Percentiles rank a stretch among this genome's conserved stretches.
phyloP scores from a whole-genome alignment of 2,329 filamentous ascomycete genomes.

The Aureobasidium sp. region DNA sequence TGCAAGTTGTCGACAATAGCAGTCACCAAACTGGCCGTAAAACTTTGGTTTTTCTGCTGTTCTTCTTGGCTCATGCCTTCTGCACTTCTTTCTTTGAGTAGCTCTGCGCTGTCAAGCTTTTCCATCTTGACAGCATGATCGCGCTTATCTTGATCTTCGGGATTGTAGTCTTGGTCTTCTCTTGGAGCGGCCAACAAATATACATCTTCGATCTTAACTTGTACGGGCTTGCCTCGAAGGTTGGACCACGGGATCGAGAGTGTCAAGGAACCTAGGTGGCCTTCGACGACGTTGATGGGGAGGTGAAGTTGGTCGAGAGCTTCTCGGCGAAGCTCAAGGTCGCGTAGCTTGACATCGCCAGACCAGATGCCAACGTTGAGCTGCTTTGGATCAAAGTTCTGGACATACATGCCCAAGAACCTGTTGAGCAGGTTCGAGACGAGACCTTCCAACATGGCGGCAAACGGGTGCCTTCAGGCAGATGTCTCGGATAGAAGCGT shows the following conservation, averaged over 20 bases:
- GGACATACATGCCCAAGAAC: conserved; percentile 99
- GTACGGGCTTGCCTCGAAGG: conserved; percentile 85
- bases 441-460: conserved; percentile 89
- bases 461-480: conserved; percentile 58
- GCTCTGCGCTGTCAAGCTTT: conserved; percentile 91
- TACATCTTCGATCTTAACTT: conserved; percentile 93
- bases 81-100: conserved; percentile 85
- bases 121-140: conserved; percentile 96
- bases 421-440: conserved; percentile 96
- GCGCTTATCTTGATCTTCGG: conserved; percentile 82
- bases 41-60: conserved; percentile 95
- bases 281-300: conserved; percentile 92
- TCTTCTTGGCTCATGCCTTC: conserved; percentile 93
- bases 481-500: conserved; percentile 33
- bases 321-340: conserved; percentile 88
- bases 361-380: conserved; percentile 99
- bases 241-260: conserved; percentile 97
- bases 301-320: conserved; percentile 95
- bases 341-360: conserved; percentile 88
- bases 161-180: conserved; percentile 87
- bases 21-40: conserved; percentile 87
- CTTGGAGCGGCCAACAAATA: conserved; percentile 92
- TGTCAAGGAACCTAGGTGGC: conserved; percentile 86
- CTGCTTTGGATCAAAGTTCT: conserved; percentile 97
- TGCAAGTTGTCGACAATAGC: conserved; percentile 99